Evolutionary conservation across 1,139 yeast genomes (phyloP).

Genomic region (Kurtzmaniella quercitrusa): DNA sequence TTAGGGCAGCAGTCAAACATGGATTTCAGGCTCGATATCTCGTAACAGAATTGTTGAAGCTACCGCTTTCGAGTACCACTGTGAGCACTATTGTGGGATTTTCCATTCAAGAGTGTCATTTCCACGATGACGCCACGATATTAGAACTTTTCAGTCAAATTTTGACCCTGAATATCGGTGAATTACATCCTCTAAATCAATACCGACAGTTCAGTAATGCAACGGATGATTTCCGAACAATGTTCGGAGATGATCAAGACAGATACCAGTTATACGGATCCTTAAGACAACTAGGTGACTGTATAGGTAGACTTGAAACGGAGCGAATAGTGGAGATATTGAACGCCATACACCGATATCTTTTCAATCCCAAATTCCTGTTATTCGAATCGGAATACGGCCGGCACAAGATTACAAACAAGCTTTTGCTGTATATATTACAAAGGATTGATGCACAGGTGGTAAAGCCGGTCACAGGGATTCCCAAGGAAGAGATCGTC

Average conservation of each 20-base stretch:
- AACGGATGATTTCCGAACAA: constrained; percentile 14
- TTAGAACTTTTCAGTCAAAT: background rate
- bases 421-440: constrained; percentile 11
- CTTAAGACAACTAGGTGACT: constrained; percentile 26
- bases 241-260: constrained; percentile 12
- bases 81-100: background rate
- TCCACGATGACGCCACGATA: background rate
- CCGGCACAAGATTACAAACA: constrained; percentile 16
- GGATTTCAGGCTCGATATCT: background rate
- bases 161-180: background rate
- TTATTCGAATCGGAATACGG: constrained; percentile 15
- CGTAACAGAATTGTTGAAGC: background rate
- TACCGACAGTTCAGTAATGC: background rate
- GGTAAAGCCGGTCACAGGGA: background rate
- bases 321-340: constrained; percentile 14
- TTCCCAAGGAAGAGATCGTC: constrained; percentile 7
- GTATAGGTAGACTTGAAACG: constrained; percentile 22
- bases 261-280: constrained; percentile 22
- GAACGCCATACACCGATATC: constrained; percentile 11
- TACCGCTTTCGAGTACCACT: background rate
- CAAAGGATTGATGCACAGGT: background rate
- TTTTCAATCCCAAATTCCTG: constrained; percentile 11
- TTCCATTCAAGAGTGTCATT: background rate
- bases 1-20: background rate
- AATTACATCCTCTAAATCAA: background rate